Evolutionary conservation across 78 protist species (phyloP).

Genomic region (Cavenderia fasciculata): DNA sequence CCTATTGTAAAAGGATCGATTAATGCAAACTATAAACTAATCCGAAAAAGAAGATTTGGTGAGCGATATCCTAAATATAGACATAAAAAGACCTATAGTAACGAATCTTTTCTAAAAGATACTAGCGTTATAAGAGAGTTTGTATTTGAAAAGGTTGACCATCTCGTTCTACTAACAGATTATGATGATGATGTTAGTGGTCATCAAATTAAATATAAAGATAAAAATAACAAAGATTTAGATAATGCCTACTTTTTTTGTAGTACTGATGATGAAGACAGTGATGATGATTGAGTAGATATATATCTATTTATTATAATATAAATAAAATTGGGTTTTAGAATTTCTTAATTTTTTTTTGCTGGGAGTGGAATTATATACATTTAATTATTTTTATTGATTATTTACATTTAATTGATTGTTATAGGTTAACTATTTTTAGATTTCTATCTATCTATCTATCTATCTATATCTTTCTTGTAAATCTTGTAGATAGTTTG

Average conservation of each 20-base stretch:
- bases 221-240: not conserved
- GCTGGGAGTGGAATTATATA: too few relatives aligned
- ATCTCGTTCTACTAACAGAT: not conserved
- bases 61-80: not conserved
- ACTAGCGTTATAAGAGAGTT: not conserved
- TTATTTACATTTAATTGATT: too few relatives aligned
- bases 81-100: not conserved
- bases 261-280: constrained; percentile 18
- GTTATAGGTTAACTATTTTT: constrained; percentile 31
- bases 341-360: too few relatives aligned
- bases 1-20: not conserved
- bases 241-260: not conserved
- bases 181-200: not conserved
- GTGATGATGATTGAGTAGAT: too few relatives aligned
- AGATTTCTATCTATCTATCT: constrained; percentile 17
- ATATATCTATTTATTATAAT: too few relatives aligned
- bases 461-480: constrained; percentile 62
- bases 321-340: too few relatives aligned
- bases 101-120: not conserved
- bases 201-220: not conserved
- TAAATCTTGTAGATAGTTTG: constrained; percentile 15
- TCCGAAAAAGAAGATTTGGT: not conserved
- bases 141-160: not conserved
- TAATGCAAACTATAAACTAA: not conserved
- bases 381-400: too few relatives aligned